Percentiles rank a stretch among this genome's conserved stretches.
phyloP scores from a whole-genome alignment of 257 asterid genomes.

The Solanum piurae region DNA sequence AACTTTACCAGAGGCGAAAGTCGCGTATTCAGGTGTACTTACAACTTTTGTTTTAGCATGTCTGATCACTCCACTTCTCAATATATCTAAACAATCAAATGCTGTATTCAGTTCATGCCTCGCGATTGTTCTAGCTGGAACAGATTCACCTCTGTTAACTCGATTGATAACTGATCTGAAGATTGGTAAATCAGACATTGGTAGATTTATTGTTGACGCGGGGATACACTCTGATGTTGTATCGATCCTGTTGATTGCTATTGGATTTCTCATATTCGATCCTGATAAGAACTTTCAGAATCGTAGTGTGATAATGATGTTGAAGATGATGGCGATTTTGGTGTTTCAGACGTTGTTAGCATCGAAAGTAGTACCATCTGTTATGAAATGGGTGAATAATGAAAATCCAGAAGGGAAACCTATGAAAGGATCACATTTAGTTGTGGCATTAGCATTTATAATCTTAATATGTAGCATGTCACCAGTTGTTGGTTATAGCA shows the following conservation, averaged over 20 bases:
- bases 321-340: conserved; percentile 26
- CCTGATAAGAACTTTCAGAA: conserved; percentile 25
- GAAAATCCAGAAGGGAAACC: conserved; percentile 91
- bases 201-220: conserved; percentile 65
- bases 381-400: conserved; percentile 86
- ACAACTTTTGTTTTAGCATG: conserved; percentile 55
- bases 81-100: conserved; percentile 19
- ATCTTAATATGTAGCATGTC: conserved; percentile 51
- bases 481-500: conserved; percentile 35
- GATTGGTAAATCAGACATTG: conserved; percentile 88
- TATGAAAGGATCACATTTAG: conserved; percentile 77
- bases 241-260: conserved; percentile 38
- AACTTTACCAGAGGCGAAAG: conserved; percentile 65
- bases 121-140: conserved; percentile 47
- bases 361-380: conserved; percentile 42
- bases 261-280: conserved; percentile 56
- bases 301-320: not conserved
- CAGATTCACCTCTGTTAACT: conserved; percentile 60
- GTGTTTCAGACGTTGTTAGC: conserved; percentile 41
- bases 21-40: conserved; percentile 57
- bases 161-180: conserved; percentile 70
- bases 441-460: conserved; percentile 56
- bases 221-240: conserved; percentile 66
- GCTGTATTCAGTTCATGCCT: conserved; percentile 53
- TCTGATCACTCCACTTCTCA: conserved; percentile 32